phyloP scores from a whole-genome alignment of 345 rosid species.

The Rhodomyrtus tomentosa region DNA sequence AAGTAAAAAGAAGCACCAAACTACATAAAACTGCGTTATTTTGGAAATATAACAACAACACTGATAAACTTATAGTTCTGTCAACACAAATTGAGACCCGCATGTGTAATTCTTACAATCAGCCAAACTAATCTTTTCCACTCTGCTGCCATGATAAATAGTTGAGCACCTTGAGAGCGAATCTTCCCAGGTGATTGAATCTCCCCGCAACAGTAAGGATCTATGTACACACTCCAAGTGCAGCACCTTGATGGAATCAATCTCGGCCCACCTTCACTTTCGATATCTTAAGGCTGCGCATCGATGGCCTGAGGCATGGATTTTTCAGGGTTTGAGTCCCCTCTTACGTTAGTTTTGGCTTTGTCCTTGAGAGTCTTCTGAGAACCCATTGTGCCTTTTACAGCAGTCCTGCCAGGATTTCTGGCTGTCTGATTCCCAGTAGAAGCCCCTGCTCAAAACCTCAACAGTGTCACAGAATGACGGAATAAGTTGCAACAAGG shows the following conservation, averaged over 20 bases:
- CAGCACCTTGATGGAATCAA: background rate
- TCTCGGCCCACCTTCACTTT: background rate
- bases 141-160: background rate
- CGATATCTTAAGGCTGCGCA: background rate
- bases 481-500: background rate
- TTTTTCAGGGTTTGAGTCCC: constrained; percentile 15
- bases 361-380: constrained; percentile 18
- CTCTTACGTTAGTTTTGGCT: constrained; percentile 18
- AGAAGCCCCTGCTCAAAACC: constrained; percentile 18
- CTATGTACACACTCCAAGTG: background rate
- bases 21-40: background rate
- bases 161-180: background rate
- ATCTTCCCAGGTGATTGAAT: background rate
- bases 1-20: background rate
- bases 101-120: background rate
- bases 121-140: background rate
- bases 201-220: background rate
- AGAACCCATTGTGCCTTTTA: constrained; percentile 19
- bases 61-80: background rate
- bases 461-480: background rate
- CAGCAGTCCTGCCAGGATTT: constrained; percentile 15
- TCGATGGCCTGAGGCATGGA: constrained; percentile 19
- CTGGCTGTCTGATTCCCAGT: constrained; percentile 19
- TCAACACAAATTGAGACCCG: background rate
- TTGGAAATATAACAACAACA: background rate